Conservation (phyloP, 2,329 filamentous ascomycete species). For the Beauveria sp. region DNA sequence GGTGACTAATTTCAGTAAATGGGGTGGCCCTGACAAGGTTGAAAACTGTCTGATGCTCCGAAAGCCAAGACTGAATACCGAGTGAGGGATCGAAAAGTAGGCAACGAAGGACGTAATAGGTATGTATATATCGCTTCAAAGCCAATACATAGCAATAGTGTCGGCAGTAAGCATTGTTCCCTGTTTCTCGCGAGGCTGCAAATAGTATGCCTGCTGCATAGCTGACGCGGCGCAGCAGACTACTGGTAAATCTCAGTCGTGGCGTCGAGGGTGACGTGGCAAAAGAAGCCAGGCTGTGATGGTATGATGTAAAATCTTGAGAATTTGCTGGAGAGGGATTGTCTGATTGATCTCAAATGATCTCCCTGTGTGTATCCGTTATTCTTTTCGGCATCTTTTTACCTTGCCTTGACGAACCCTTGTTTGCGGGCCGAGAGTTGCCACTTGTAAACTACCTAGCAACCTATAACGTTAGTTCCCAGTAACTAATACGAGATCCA, state of each 20-base stretch:
- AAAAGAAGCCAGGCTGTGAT: no score
- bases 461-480: no score
- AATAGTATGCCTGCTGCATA: not conserved
- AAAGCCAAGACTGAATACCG: not conserved
- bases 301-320: no score
- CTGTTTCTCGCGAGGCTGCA: not conserved
- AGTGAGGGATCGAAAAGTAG: not conserved
- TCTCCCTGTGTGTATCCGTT: no score
- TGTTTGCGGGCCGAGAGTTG: no score
- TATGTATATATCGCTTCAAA: not conserved
- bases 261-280: not conserved
- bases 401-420: no score
- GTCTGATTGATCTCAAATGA: no score
- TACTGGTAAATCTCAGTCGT: not conserved
- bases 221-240: no score
- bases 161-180: not conserved
- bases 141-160: not conserved
- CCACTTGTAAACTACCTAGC: no score
- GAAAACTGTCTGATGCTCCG: slow-evolving; percentile 7
- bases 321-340: no score
- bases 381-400: no score
- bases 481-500: no score
- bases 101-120: not conserved
- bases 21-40: slow-evolving; percentile 19
- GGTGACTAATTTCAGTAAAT: slow-evolving; percentile 21